Base-by-base conservation (phyloP, 805 yeast genomes). In the Wickerhamia fluorescens region DNA sequence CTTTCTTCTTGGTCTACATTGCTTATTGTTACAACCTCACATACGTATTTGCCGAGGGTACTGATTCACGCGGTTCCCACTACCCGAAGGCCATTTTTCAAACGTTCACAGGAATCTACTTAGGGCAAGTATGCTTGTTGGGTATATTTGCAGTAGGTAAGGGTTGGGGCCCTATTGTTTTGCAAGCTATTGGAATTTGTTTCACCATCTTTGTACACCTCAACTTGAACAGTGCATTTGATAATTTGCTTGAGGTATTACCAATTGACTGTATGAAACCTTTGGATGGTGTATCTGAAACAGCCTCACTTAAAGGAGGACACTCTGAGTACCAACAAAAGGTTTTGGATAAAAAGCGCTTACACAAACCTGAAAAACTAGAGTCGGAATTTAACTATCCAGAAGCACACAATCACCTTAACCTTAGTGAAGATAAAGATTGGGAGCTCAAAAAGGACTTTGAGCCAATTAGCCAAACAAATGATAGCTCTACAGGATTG, bases 151-250 rank as follows among this genome's bases (percentile, higher is more conserved):
- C 75, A 11, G 94, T 89, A 32, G 87, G 94, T 37, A 85, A 85
- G 65, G 81, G 94, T 23, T 89, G 96, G 96, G 97, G 96, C 25
- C 94, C 96, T 20, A 68, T 87, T 39, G 83, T 78, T 3, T 57
- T 89, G 30, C 84, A 82, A 52, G 77, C 75, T 2, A 65, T 88
- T 29, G 64, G 80, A 23, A 45, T 85, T 9, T 71, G 68, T 6
- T 54, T 68, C 40, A 85, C 96, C 0, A 70, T 71, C 4, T 78
- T 84, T 48, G 66, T 73, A 34, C 96, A 89, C 45, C 11, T 73
- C 17, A 70, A 74, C 38, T 53, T 89, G 49, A 73, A 68, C 37
- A 37, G 48, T 6, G 85, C 96, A 0, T 84, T 86, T 49, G 78
- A 70, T 33, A 65, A 69, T 8, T 61, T 87, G 49, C 47, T 79